phyloP scores from a whole-genome alignment of 495 filamentous ascomycete genomes.

The Penicillium cataractarum region DNA sequence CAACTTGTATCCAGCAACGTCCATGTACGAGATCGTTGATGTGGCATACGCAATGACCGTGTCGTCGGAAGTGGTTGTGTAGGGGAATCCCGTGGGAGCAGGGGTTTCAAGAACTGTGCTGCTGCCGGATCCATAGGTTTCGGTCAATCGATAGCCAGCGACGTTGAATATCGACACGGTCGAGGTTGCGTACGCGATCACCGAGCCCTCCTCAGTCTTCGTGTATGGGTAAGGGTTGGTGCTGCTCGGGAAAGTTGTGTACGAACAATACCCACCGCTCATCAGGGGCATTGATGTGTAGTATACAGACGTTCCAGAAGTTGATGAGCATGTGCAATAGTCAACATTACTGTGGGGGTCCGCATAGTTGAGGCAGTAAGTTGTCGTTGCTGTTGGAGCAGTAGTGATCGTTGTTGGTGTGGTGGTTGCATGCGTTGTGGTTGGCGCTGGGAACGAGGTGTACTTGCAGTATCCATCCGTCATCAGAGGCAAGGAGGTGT shows the following conservation, averaged over 20 bases:
- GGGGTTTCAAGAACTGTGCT: neutral
- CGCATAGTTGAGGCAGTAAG: neutral
- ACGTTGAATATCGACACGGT: neutral
- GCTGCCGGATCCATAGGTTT: neutral
- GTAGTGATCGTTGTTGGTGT: too few relatives aligned
- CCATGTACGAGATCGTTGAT: neutral
- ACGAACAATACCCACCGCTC: neutral
- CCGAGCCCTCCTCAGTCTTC: neutral
- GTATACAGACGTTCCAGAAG: too few relatives aligned
- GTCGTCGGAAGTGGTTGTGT: neutral
- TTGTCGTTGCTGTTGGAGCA: neutral
- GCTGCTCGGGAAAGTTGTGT: neutral
- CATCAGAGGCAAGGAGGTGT: too few relatives aligned
- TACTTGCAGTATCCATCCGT: too few relatives aligned
- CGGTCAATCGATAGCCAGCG: neutral
- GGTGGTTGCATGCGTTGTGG: too few relatives aligned
- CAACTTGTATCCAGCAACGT: neutral
- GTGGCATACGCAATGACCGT: neutral
- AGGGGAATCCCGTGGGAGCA: neutral
- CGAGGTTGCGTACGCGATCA: neutral
- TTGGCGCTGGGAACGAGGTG: too few relatives aligned
- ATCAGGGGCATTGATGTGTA: neutral
- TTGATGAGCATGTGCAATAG: neutral
- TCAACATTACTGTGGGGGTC: neutral
- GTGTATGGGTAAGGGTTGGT: neutral